These are phyloP conservation scores for Pythium rhizo-oryzae DNA, from an alignment of 352 stramenopile species.

Conservation along the genomic window DNA sequence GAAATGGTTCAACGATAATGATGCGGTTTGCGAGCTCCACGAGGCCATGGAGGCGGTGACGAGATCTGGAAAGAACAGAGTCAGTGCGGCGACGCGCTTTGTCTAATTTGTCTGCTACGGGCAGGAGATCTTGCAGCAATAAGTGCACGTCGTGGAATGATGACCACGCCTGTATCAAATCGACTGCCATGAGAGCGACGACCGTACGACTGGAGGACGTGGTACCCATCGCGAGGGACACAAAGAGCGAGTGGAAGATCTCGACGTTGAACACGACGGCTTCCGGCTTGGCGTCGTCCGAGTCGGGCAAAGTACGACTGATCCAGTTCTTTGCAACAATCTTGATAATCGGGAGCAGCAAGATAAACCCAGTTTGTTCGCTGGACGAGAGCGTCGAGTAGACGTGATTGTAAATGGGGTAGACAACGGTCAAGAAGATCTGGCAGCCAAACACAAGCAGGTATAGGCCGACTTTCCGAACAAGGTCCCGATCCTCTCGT, in stretches of 20 bases:
- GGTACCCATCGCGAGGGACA: constrained; percentile 20
- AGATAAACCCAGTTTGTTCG: constrained; percentile 16
- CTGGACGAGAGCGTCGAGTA: constrained; percentile 19
- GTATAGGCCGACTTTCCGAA: not conserved
- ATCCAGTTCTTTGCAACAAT: constrained; percentile 46
- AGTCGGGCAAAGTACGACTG: constrained; percentile 18
- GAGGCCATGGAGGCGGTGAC: not conserved
- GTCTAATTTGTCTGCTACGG: not conserved
- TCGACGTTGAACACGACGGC: constrained; percentile 28
- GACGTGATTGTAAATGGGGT: constrained; percentile 21
- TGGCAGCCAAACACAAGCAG: constrained; percentile 11
- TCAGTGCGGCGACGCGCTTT: not conserved
- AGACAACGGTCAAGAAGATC: constrained; percentile 20
- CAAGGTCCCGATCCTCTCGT: not conserved
- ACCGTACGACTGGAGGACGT: constrained; percentile 12
- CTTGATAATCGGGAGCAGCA: constrained; percentile 47
- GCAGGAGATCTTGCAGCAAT: not conserved
- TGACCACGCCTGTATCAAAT: constrained; percentile 12
- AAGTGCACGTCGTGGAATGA: constrained; percentile 10
- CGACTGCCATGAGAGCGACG: constrained; percentile 12
- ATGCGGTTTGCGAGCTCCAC: not conserved
- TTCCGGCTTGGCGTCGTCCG: constrained; percentile 35
- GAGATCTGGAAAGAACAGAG: not conserved
- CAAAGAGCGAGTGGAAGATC: constrained; percentile 29
- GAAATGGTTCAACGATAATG: constrained; percentile 1